Evolutionary conservation across 2,329 filamentous ascomycete species (phyloP).

Genomic region (Graphilbum fragrans): DNA sequence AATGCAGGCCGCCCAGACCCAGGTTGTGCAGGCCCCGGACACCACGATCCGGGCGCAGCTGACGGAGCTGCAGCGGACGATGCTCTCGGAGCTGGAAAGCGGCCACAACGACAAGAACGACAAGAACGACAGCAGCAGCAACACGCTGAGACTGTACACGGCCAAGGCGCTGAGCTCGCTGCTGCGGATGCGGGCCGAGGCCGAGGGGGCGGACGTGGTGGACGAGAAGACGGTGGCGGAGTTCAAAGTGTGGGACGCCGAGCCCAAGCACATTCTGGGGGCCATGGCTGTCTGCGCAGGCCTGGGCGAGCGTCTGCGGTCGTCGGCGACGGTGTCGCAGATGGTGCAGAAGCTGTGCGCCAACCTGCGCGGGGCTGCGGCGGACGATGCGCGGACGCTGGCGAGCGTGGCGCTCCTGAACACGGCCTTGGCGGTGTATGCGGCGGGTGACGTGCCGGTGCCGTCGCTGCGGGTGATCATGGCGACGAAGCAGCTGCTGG

Average conservation of each 20-base stretch:
- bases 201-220: constrained; percentile 29
- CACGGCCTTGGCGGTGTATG: constrained; percentile 38
- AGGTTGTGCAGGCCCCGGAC: no score
- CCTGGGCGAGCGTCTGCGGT: constrained; percentile 34
- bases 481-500: constrained; percentile 65
- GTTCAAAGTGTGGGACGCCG: constrained; percentile 32
- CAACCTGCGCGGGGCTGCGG: constrained; percentile 40
- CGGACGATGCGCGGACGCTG: constrained; percentile 30
- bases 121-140: constrained; percentile 1
- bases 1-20: no score
- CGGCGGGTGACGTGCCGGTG: constrained; percentile 38
- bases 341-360: constrained; percentile 50
- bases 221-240: constrained; percentile 36
- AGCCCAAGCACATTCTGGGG: constrained; percentile 31
- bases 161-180: constrained; percentile 39
- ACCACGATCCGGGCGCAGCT: no score
- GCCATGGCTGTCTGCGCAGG: constrained; percentile 39
- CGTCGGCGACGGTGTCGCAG: constrained; percentile 35
- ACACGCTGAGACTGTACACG: constrained; percentile 34
- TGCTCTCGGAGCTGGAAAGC: no score
- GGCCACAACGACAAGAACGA: no score
- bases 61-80: no score
- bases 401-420: constrained; percentile 41
- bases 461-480: constrained; percentile 65
- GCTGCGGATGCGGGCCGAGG: constrained; percentile 32